Percentiles rank a stretch among this genome's conserved stretches.
phyloP scores from a whole-genome alignment of 805 yeast genomes.

The Metschnikowia koreensis region DNA sequence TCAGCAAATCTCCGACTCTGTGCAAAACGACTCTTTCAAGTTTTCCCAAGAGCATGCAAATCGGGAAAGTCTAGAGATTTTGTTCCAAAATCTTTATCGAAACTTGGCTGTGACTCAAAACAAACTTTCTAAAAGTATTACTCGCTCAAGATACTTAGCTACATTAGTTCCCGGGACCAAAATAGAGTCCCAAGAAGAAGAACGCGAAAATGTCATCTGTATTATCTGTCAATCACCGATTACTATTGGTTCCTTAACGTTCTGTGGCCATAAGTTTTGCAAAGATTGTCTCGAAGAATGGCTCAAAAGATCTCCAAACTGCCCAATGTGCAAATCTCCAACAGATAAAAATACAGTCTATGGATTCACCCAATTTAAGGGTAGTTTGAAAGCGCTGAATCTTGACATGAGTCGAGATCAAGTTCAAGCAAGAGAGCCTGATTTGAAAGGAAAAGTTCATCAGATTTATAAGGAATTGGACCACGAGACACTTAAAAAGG shows the following conservation, averaged over 20 bases:
- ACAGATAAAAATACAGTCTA: conserved; percentile 56
- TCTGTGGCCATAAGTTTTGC: conserved; percentile 93
- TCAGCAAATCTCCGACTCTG: conserved; percentile 83
- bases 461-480: conserved; percentile 47
- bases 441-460: conserved; percentile 5
- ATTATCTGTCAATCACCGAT: conserved; percentile 75
- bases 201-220: conserved; percentile 52
- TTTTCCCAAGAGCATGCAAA: conserved; percentile 11
- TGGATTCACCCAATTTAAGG: conserved; percentile 61
- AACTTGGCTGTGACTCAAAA: conserved; percentile 9
- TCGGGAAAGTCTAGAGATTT: conserved; percentile 1
- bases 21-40: conserved; percentile 33
- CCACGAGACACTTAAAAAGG: conserved; percentile 40
- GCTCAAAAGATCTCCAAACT: conserved; percentile 54
- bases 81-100: conserved; percentile 7
- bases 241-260: conserved; percentile 72
- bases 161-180: conserved; percentile 20
- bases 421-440: not conserved
- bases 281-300: conserved; percentile 75
- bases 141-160: conserved; percentile 35
- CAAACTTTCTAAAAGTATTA: conserved; percentile 29
- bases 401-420: conserved; percentile 27
- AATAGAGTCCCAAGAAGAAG: conserved; percentile 3
- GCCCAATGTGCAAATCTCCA: conserved; percentile 78
- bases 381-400: conserved; percentile 48